Evolutionary conservation across 2,329 filamentous ascomycete genomes (phyloP), one percentile per base, ranked within the genome.

Genomic region (Didymosphaeria variabile): DNA sequence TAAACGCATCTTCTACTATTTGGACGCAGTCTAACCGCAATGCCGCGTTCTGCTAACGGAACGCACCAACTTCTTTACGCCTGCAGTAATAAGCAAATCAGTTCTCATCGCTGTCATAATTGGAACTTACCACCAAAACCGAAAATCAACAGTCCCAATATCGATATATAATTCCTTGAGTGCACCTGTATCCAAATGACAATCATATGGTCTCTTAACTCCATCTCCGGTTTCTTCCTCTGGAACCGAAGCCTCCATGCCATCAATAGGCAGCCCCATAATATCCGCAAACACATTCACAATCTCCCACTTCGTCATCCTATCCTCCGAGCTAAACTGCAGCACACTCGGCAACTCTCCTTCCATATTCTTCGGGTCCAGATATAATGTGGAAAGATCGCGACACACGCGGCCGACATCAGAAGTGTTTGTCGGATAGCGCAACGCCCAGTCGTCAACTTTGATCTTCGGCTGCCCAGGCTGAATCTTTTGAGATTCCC

Each of bases 291-390:
- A 89, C 10, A 85, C 80, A 79, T 92, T 82, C 76, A 91, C 94
- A 58, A 97, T 97, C 77, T 94, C 89, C 77, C 94, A 96, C 81
- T 97, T 97, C 0, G 93, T 97, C 83, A 90, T 91, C 66, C 84
- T 87, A 68, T 97, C 91, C 78, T 97, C 92, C 49, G 92, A 93
- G 3, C 90, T 92, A 79, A 97, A 97, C 57, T 97, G 93, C 19
- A 97, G 83, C 46, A 93, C 86, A 31, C 74, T 81, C 0, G 93
- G 93, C 42, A 97, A 79, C 17, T 81, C 73, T 12, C 83, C 80
- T 40, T 76, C 71, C 13, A 82, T 78, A 55, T 71, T 72, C 71
- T 62, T 57, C 1, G 68, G 47, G 54, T 72, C 67, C 2, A 73
- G 57, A 71, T 94, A 95, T 71, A 91, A 89, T 63, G 83, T 83